Evolutionary conservation across 2,329 filamentous ascomycete genomes (phyloP).

Genomic region (Fusarium protoensiforme): DNA sequence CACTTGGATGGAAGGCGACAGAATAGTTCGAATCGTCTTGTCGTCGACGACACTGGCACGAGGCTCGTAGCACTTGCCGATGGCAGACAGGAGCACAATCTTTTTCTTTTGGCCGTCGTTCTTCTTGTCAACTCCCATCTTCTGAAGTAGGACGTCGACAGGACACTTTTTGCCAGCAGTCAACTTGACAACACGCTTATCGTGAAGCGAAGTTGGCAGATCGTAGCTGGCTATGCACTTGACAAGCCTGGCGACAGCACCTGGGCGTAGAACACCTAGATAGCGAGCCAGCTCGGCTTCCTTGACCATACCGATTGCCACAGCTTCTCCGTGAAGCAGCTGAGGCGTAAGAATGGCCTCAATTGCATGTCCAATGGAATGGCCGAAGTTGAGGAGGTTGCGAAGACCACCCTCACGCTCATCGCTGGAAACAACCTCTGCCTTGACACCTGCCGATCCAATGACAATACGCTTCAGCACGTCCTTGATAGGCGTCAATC

Average conservation of each 20-base stretch:
- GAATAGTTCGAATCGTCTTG: slow-evolving; percentile 80
- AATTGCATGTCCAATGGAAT: slow-evolving; percentile 96
- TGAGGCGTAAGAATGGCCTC: slow-evolving; percentile 96
- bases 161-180: slow-evolving; percentile 90
- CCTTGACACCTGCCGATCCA: slow-evolving; percentile 93
- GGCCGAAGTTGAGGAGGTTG: slow-evolving; percentile 96
- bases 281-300: slow-evolving; percentile 94
- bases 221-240: slow-evolving; percentile 97
- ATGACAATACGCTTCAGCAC: slow-evolving; percentile 84
- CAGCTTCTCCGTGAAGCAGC: slow-evolving; percentile 93
- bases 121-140: slow-evolving; percentile 99
- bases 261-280: slow-evolving; percentile 84
- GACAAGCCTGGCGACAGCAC: slow-evolving; percentile 86
- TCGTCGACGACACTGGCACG: slow-evolving; percentile 92
- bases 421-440: slow-evolving; percentile 91
- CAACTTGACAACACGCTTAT: slow-evolving; percentile 83
- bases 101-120: slow-evolving; percentile 97
- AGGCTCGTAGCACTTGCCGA: slow-evolving; percentile 88
- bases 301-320: slow-evolving; percentile 98
- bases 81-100: slow-evolving; percentile 89
- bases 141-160: slow-evolving; percentile 84
- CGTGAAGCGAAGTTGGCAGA: slow-evolving; percentile 84
- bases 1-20: slow-evolving; percentile 83
- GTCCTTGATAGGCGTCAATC: slow-evolving; percentile 76
- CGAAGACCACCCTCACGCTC: slow-evolving; percentile 94